Conservation (phyloP, 2,329 filamentous ascomycete species). For the Exserohilum rostratum region DNA sequence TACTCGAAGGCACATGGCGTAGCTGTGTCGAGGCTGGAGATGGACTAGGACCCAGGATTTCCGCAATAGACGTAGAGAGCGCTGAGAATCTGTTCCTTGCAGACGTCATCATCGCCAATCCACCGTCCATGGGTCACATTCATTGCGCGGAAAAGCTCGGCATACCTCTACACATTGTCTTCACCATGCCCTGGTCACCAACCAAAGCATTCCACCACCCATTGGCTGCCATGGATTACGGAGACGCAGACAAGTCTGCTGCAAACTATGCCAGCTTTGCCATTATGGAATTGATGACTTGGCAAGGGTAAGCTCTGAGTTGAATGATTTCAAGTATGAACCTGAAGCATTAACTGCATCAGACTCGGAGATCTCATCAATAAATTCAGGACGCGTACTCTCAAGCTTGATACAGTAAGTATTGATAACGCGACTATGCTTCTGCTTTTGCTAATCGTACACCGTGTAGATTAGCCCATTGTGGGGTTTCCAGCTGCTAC, state of each 20-base stretch:
- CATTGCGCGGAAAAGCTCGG: constrained; percentile 76
- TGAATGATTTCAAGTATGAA: neutral
- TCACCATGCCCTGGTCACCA: constrained; percentile 68
- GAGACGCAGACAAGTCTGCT: constrained; percentile 40
- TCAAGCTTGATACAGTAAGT: constrained; percentile 51
- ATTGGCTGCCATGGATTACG: constrained; percentile 55
- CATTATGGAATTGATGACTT: constrained; percentile 58
- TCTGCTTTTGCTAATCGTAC: neutral
- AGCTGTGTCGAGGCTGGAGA: constrained; percentile 49
- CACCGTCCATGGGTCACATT: constrained; percentile 50
- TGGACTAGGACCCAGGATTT: constrained; percentile 20
- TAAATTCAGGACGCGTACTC: constrained; percentile 45
- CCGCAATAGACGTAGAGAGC: constrained; percentile 19
- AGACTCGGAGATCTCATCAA: constrained; percentile 57
- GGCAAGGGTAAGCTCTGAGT: constrained; percentile 50
- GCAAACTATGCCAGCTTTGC: constrained; percentile 56
- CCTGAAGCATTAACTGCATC: neutral
- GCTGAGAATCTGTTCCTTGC: constrained; percentile 70
- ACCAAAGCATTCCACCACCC: constrained; percentile 58
- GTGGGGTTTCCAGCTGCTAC: constrained; percentile 49
- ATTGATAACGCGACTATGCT: neutral
- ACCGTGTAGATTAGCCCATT: constrained; percentile 31
- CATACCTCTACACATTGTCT: constrained; percentile 80
- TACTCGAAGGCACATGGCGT: constrained; percentile 44
- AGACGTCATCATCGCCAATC: constrained; percentile 53